A percentile compares a stretch with the other conserved stretches of the same genome.
phyloP scores from a whole-genome alignment of 768 basidiomycete species.

The Cyathus striatus region DNA sequence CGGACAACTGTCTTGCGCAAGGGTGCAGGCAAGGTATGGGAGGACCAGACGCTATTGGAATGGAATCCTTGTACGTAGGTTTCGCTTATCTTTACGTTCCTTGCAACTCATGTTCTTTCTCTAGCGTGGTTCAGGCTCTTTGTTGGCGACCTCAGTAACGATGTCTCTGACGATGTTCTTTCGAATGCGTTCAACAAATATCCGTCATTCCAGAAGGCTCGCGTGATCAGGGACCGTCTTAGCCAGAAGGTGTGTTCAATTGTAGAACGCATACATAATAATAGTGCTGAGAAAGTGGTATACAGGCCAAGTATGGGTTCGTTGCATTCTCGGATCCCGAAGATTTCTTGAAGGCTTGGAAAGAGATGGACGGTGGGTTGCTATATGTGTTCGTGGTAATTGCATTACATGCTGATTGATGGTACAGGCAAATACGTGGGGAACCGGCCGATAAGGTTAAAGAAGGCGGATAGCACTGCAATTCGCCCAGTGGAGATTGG shows the following conservation, averaged over 20 bases:
- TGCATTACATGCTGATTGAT: too few species aligned
- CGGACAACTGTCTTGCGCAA: slow-evolving; percentile 91
- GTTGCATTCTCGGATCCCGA: slow-evolving; percentile 98
- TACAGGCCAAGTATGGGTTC: slow-evolving; percentile 92
- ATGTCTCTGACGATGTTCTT: slow-evolving; percentile 94
- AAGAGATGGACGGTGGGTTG: slow-evolving; percentile 97
- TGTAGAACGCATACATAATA: background rate
- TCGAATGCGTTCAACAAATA: slow-evolving; percentile 93
- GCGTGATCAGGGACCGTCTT: slow-evolving; percentile 90
- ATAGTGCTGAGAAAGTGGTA: slow-evolving; percentile 3
- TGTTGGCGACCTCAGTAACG: slow-evolving; percentile 96
- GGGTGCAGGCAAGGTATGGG: slow-evolving; percentile 96
- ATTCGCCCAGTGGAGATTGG: slow-evolving; percentile 93
- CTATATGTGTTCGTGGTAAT: too few species aligned
- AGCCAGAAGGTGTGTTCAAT: slow-evolving; percentile 73
- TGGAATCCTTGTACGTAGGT: slow-evolving; percentile 89
- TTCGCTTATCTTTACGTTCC: background rate
- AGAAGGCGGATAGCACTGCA: slow-evolving; percentile 84
- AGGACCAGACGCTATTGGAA: slow-evolving; percentile 93
- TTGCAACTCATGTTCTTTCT: slow-evolving; percentile 8
- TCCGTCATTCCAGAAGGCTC: slow-evolving; percentile 88
- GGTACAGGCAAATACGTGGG: slow-evolving; percentile 92
- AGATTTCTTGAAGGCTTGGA: slow-evolving; percentile 98
- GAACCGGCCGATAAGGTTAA: slow-evolving; percentile 93
- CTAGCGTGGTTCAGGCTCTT: slow-evolving; percentile 96